These are phyloP conservation scores for Fagopyrum esculentum DNA, from an alignment of 148 eudicot species.

Conservation along the genomic window DNA sequence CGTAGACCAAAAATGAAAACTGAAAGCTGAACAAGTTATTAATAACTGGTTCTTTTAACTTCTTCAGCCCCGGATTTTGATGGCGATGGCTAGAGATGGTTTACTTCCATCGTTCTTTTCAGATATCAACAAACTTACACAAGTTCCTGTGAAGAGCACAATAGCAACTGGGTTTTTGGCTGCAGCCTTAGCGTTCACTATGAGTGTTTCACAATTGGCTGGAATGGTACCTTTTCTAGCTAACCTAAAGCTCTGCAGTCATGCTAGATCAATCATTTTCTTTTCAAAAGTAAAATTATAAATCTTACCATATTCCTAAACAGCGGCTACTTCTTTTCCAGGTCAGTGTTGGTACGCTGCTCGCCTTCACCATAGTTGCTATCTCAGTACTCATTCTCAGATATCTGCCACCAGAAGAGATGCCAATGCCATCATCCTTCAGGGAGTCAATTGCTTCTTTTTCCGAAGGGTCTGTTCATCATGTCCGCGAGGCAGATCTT, in stretches of 20 bases:
- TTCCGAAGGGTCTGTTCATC: slow-evolving; percentile 8
- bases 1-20: no score
- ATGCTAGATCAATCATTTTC: no score
- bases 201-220: slow-evolving; percentile 57
- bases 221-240: slow-evolving; percentile 40
- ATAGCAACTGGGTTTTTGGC: slow-evolving; percentile 45
- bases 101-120: slow-evolving; percentile 80
- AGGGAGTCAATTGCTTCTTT: slow-evolving; percentile 15
- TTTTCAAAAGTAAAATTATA: background rate
- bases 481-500: slow-evolving; percentile 8
- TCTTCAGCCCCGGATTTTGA: slow-evolving; percentile 76
- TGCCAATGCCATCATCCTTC: slow-evolving; percentile 24
- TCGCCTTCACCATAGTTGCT: slow-evolving; percentile 34
- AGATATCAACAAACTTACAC: slow-evolving; percentile 48
- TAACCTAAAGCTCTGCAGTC: no score
- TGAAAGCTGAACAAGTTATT: background rate
- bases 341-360: slow-evolving; percentile 47
- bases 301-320: background rate
- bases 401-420: slow-evolving; percentile 30
- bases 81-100: slow-evolving; percentile 99
- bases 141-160: slow-evolving; percentile 64
- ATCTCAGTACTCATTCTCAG: slow-evolving; percentile 28
- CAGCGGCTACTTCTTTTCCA: slow-evolving; percentile 8
- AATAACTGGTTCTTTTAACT: slow-evolving; percentile 6
- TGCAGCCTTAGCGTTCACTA: slow-evolving; percentile 50